Base-by-base conservation (phyloP, 202 grass and related monocot genomes). In the Panicum hallii region DNA sequence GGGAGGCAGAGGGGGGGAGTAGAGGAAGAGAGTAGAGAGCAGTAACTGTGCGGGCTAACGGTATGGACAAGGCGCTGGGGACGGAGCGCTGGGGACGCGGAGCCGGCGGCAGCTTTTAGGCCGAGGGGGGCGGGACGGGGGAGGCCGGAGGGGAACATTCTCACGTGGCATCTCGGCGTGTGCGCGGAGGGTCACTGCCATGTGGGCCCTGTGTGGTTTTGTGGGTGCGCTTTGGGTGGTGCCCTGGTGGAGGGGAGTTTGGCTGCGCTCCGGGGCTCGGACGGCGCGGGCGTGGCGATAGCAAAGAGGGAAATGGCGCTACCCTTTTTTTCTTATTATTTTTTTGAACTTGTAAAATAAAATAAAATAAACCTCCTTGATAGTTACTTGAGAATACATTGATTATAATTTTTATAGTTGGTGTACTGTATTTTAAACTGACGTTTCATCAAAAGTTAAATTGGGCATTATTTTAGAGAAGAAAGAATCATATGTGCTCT, bases 1-100 rank as follows among this genome's bases (percentile, higher is more conserved):
- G 70, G 49, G 30, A 20, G 76, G 77, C 43, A 64, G 43, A 55
- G 69, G 12, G 2, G 68, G 7, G 13, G 45, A 30, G 43, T 30
- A 62, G 58, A 62, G 58, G 55, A 62, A 48, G 44, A 14, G 5
- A 70, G 26, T 63, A 66, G 68, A 80, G 65, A 85, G 85, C 87
- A 87, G 94, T 90, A 82, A 80, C 73, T 86, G 79, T 84, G 87
- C 62, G 56, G 87, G 90, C 46, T 87, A 91, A 84, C 88, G 76
- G 72, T 62, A 88, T 67, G 57, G 41, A 65, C 36, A 52, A 36
- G 26, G 42, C 50, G 81, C 55, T 76, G 90, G 78, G 79, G 74
- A 82, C 30, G 74, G 44, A 9, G 17, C 3, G 28, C 67, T 56
- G 85, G 87, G 87, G 94, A 89, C 80, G 57, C 69, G 89, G 74